Percentiles rank a stretch among this genome's conserved stretches.
Evolutionary conservation across 768 basidiomycete genomes (phyloP).

Genomic region (Mycena vitilis): DNA sequence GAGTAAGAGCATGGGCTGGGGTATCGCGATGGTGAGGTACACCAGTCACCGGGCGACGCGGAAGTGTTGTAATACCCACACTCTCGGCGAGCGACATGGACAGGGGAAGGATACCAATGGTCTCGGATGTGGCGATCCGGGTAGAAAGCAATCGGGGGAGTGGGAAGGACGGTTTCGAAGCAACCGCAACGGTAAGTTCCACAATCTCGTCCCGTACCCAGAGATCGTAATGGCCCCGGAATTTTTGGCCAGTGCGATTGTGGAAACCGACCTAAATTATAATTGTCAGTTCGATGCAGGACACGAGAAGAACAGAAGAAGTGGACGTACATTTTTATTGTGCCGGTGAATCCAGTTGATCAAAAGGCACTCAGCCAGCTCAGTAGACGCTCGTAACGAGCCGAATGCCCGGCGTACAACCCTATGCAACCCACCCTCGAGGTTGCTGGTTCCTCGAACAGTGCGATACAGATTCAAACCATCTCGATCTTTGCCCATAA

Average conservation of each 20-base stretch:
- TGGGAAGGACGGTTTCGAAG: neutral
- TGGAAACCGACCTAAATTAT: no score
- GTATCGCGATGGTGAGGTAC: slow-evolving; percentile 3
- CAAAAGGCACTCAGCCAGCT: no score
- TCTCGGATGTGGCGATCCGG: neutral
- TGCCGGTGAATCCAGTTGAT: no score
- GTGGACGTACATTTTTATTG: no score
- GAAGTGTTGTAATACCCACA: neutral
- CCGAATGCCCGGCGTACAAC: neutral
- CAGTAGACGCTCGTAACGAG: neutral
- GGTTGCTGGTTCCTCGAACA: no score
- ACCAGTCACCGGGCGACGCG: neutral
- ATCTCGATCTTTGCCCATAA: slow-evolving; percentile 30
- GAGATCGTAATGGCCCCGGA: neutral
- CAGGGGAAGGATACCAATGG: neutral
- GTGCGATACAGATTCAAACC: slow-evolving; percentile 31
- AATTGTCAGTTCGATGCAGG: no score
- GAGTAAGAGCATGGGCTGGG: neutral
- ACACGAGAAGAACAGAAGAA: no score
- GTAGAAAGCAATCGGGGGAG: neutral
- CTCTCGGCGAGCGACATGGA: neutral
- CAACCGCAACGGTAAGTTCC: neutral
- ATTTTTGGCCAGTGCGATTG: neutral
- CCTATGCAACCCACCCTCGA: no score
- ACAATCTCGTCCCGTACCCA: slow-evolving; percentile 3